Percentiles rank a stretch among this genome's conserved stretches.
Conservation (phyloP, 257 asterid species). For the Rauvolfia tetraphylla region DNA sequence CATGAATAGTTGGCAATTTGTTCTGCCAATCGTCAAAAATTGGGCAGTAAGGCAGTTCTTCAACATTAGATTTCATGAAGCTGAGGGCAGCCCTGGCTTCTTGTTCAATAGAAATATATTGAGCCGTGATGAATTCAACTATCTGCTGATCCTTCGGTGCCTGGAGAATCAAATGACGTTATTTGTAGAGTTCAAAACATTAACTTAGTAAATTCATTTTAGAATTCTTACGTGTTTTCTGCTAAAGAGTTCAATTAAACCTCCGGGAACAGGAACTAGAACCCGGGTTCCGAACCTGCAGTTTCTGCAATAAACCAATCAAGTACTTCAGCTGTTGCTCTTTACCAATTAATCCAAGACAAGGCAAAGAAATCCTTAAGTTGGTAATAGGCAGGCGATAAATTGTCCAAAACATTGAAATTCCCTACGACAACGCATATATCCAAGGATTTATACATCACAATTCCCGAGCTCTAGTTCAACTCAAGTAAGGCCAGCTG, state of each 20-base stretch:
- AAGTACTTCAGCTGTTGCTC: not conserved
- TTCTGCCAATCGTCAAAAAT: slow-evolving; percentile 18
- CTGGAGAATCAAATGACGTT: slow-evolving; percentile 32
- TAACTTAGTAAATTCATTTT: not conserved
- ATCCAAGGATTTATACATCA: not conserved
- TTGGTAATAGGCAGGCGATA: not conserved
- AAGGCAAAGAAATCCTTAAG: not conserved
- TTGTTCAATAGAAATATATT: slow-evolving; percentile 28
- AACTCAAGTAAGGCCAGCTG: not conserved
- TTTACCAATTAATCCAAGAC: not conserved
- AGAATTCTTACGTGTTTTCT: slow-evolving; percentile 39
- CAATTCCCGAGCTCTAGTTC: not conserved
- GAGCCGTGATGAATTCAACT: slow-evolving; percentile 42
- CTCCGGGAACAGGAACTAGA: slow-evolving; percentile 61
- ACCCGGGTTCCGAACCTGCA: slow-evolving; percentile 79
- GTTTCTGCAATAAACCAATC: not conserved
- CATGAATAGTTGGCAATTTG: slow-evolving; percentile 20
- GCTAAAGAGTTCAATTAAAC: slow-evolving; percentile 62
- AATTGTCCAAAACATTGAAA: not conserved
- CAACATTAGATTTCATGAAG: not conserved
- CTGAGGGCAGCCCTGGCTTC: slow-evolving; percentile 27
- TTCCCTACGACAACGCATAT: not conserved
- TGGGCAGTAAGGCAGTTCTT: slow-evolving; percentile 24
- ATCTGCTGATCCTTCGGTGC: slow-evolving; percentile 48
- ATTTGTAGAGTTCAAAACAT: not conserved